Percentiles rank a stretch among this genome's conserved stretches.
These are phyloP conservation scores for Penicillium silybi DNA, from an alignment of 495 filamentous ascomycete species.

Conservation along the genomic window DNA sequence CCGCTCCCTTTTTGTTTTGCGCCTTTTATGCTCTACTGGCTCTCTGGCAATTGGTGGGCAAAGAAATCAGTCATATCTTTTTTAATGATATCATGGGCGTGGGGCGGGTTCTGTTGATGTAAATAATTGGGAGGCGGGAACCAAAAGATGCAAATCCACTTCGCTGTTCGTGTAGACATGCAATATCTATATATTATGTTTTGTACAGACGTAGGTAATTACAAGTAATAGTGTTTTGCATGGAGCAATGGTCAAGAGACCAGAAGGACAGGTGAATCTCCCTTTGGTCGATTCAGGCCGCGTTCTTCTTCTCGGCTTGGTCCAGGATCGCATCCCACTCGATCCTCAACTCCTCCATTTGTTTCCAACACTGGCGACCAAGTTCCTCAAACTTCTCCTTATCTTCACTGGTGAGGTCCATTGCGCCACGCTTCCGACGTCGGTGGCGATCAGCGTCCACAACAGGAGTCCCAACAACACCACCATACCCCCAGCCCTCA, in stretches of 20 bases:
- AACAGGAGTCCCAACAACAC: conserved; percentile 52
- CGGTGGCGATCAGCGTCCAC: conserved; percentile 43
- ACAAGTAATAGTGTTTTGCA: neutral
- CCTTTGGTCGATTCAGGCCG: conserved; percentile 3
- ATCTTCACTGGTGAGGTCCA: conserved; percentile 58
- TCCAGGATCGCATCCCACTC: conserved; percentile 70
- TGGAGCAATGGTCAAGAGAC: neutral
- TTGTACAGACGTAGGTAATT: conserved; percentile 3
- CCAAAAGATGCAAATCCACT: conserved; percentile 11
- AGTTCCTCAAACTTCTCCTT: conserved; percentile 69
- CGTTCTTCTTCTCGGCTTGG: conserved; percentile 23
- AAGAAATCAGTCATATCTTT: conserved; percentile 23
- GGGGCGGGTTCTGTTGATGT: conserved; percentile 34
- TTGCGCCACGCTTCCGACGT: conserved; percentile 53
- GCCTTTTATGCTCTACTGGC: conserved; percentile 11
- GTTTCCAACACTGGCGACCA: conserved; percentile 69
- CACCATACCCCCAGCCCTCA: conserved; percentile 81
- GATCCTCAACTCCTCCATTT: conserved; percentile 78
- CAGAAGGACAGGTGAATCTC: neutral
- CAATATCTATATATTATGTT: neutral
- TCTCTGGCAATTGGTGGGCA: conserved; percentile 14
- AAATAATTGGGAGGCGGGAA: conserved; percentile 31
- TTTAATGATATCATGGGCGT: conserved; percentile 29
- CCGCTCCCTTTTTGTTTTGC: conserved; percentile 11
- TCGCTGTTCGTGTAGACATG: conserved; percentile 6